Conservation (phyloP, 2,329 filamentous ascomycete species). For the Fusarium sambucinum region DNA sequence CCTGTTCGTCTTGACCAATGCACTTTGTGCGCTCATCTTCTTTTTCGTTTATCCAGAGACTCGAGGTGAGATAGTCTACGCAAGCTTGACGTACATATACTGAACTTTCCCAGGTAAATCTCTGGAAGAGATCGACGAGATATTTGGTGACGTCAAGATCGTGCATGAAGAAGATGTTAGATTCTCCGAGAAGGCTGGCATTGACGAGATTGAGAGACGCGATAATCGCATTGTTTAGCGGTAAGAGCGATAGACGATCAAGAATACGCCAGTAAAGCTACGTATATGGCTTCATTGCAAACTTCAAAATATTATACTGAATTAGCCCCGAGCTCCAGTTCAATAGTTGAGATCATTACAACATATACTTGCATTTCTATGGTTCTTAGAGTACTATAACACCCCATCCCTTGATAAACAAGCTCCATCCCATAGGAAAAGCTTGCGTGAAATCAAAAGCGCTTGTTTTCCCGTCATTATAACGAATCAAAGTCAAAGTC, state of each 20-base stretch:
- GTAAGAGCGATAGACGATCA: background rate
- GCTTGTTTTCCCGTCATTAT: too few species aligned
- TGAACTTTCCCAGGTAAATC: constrained; percentile 54
- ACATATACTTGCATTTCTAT: too few species aligned
- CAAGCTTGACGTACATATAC: fast-evolving
- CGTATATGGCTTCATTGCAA: too few species aligned
- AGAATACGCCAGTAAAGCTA: too few species aligned
- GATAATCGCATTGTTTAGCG: background rate
- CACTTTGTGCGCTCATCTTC: constrained; percentile 53
- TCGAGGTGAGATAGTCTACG: constrained; percentile 44
- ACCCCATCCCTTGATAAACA: too few species aligned
- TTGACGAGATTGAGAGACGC: constrained; percentile 13
- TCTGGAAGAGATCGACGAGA: constrained; percentile 56
- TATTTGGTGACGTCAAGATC: constrained; percentile 55
- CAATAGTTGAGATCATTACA: too few species aligned
- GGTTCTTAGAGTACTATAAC: too few species aligned
- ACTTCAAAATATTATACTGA: too few species aligned
- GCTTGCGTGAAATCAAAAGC: too few species aligned
- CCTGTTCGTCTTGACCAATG: constrained; percentile 55
- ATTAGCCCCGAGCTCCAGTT: too few species aligned
- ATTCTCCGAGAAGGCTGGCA: constrained; percentile 33
- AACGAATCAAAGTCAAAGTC: too few species aligned
- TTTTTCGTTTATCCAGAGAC: constrained; percentile 55
- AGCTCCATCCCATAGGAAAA: too few species aligned
- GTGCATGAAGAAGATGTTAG: constrained; percentile 42